A percentile compares a stretch with the other conserved stretches of the same genome.
phyloP scores from a whole-genome alignment of 176 grass and related monocot genomes.

The Bothriochloa decipiens region DNA sequence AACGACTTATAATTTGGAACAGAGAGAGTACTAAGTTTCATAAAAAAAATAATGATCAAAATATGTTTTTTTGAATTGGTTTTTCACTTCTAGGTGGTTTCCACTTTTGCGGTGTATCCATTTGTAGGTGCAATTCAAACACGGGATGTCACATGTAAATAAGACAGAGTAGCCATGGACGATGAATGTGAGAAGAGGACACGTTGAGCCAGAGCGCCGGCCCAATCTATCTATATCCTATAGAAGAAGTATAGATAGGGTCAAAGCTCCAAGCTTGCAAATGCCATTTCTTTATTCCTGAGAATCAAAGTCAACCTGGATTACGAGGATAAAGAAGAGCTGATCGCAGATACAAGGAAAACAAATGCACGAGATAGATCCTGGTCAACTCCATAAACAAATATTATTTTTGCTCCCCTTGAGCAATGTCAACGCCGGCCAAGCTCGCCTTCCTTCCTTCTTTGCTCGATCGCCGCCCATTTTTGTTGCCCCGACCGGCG shows the following conservation, averaged over 20 bases:
- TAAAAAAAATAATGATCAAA: too few relatives aligned
- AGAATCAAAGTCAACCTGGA: slow-evolving; percentile 47
- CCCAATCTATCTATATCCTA: not conserved
- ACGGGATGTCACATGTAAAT: not conserved
- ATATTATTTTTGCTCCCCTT: not conserved
- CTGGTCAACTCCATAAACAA: slow-evolving; percentile 63
- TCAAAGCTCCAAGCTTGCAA: slow-evolving; percentile 2
- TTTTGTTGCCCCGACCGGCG: not conserved
- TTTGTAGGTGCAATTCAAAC: not conserved
- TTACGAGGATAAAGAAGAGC: not conserved
- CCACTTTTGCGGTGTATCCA: too few relatives aligned
- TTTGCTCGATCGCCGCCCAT: slow-evolving; percentile 24
- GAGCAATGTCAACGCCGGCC: slow-evolving; percentile 51
- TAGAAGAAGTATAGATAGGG: not conserved
- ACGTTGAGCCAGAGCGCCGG: not conserved
- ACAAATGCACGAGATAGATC: slow-evolving; percentile 33
- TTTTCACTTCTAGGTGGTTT: too few relatives aligned
- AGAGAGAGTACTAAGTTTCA: too few relatives aligned
- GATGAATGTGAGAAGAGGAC: not conserved
- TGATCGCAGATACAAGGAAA: not conserved
- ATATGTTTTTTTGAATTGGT: too few relatives aligned
- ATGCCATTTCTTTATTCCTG: not conserved
- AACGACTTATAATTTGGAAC: too few relatives aligned
- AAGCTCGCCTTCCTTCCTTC: not conserved
- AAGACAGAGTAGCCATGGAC: not conserved